These are phyloP conservation scores for Kalaharituber pfeilii DNA, from an alignment of 2,329 filamentous ascomycete genomes.

Conservation along the genomic window DNA sequence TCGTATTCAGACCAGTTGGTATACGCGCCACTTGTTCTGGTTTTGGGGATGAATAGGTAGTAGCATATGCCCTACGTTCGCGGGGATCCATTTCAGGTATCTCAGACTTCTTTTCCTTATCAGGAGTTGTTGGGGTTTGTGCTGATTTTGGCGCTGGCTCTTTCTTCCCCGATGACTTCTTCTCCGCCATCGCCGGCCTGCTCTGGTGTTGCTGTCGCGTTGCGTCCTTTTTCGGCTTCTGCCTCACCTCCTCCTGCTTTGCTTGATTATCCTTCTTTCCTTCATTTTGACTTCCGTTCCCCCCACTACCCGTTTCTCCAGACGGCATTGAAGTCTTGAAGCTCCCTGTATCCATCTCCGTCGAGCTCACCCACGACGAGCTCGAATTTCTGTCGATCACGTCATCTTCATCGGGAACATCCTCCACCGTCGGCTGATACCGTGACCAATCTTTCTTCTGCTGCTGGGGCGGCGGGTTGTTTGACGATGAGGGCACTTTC, in stretches of 20 bases:
- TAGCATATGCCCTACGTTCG: neutral
- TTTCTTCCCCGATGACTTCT: too few species aligned
- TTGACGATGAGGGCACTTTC: too few species aligned
- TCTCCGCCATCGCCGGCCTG: too few species aligned
- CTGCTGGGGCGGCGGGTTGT: neutral
- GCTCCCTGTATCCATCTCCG: neutral
- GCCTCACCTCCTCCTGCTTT: neutral
- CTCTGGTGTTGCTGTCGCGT: neutral
- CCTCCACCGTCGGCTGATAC: neutral
- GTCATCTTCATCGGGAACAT: slow-evolving; percentile 1
- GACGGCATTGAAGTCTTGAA: neutral
- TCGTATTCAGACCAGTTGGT: neutral
- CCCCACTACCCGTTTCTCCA: too few species aligned
- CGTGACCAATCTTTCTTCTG: neutral
- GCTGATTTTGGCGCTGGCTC: neutral
- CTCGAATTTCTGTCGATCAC: neutral
- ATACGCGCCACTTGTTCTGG: neutral
- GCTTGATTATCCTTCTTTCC: neutral
- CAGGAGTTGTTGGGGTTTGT: neutral
- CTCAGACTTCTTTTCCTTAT: neutral
- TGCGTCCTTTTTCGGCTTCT: neutral
- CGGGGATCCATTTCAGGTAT: neutral
- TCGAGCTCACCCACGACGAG: neutral
- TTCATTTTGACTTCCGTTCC: neutral
- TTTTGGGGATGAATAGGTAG: neutral